Conservation (phyloP, 139 green algal genomes). For the Bryopsis sp. region DNA sequence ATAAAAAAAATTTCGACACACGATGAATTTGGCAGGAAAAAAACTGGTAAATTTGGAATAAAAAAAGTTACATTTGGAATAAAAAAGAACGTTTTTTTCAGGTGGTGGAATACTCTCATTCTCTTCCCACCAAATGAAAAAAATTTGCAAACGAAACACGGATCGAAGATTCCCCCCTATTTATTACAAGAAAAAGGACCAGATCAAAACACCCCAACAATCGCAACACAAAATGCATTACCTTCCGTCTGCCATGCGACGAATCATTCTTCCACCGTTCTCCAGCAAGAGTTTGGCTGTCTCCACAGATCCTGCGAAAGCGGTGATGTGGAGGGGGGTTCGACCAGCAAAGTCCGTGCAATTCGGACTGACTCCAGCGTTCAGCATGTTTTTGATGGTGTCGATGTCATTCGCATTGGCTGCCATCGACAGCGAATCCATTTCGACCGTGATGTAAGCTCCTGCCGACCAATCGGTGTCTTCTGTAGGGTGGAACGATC, state of each 20-base stretch:
- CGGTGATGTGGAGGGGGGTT: background rate
- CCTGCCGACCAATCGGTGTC: background rate
- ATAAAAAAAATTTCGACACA: too few species aligned
- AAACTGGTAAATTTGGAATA: too few species aligned
- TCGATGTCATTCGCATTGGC: slow-evolving; percentile 8
- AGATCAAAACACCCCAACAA: too few species aligned
- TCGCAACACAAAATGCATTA: too few species aligned
- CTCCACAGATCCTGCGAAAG: background rate
- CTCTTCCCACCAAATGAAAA: too few species aligned
- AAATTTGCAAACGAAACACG: too few species aligned
- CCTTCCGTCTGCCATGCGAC: background rate
- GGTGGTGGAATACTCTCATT: too few species aligned
- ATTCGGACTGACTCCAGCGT: background rate
- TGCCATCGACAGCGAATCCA: background rate
- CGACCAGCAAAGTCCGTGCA: background rate
- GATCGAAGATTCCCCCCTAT: too few species aligned
- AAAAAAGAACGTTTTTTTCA: too few species aligned
- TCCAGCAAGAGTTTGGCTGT: background rate
- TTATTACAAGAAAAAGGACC: too few species aligned
- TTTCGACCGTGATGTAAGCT: slow-evolving; percentile 5
- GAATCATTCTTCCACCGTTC: background rate
- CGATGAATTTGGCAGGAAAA: too few species aligned
- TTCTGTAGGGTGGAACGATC: slow-evolving; percentile 8
- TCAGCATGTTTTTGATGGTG: background rate
- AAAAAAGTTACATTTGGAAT: too few species aligned